Evolutionary conservation across 202 grass and related monocot genomes (phyloP).

Genomic region (Cymbopogon flexuosus): DNA sequence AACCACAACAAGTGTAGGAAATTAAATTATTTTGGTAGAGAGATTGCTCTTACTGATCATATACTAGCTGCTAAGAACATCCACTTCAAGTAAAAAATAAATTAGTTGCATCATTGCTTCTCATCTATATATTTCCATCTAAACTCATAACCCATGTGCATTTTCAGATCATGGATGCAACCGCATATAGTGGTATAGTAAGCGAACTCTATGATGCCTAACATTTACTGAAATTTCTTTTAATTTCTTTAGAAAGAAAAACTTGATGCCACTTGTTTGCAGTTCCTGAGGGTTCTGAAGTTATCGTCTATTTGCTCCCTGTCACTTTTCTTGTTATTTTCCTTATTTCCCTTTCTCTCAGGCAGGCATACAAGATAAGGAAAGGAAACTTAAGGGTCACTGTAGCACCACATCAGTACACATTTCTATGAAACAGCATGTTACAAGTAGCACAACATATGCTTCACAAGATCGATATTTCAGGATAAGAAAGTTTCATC

Average conservation of each 20-base stretch:
- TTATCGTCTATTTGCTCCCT: background rate
- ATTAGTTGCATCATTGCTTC: background rate
- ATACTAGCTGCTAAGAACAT: background rate
- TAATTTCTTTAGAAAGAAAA: background rate
- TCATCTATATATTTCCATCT: background rate
- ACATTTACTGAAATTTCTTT: background rate
- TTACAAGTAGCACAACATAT: slow-evolving; percentile 21
- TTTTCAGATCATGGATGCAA: background rate
- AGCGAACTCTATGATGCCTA: background rate
- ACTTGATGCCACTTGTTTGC: background rate
- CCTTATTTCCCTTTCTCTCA: slow-evolving; percentile 13
- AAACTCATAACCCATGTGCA: background rate
- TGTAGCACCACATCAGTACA: slow-evolving; percentile 38
- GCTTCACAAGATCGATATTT: slow-evolving; percentile 20
- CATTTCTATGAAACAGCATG: slow-evolving; percentile 29
- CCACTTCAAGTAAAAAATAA: background rate
- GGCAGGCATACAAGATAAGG: slow-evolving; percentile 32
- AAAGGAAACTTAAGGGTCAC: slow-evolving; percentile 32
- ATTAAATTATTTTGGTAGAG: background rate
- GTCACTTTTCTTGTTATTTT: background rate
- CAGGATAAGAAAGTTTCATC: slow-evolving; percentile 19
- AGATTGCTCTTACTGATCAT: background rate
- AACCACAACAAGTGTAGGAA: background rate
- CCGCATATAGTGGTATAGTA: background rate
- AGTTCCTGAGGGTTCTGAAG: background rate